Percentiles rank a stretch among this genome's conserved stretches.
Conservation (phyloP, 1,284 basidiomycete genomes). For the Apiotrichum sp. region DNA sequence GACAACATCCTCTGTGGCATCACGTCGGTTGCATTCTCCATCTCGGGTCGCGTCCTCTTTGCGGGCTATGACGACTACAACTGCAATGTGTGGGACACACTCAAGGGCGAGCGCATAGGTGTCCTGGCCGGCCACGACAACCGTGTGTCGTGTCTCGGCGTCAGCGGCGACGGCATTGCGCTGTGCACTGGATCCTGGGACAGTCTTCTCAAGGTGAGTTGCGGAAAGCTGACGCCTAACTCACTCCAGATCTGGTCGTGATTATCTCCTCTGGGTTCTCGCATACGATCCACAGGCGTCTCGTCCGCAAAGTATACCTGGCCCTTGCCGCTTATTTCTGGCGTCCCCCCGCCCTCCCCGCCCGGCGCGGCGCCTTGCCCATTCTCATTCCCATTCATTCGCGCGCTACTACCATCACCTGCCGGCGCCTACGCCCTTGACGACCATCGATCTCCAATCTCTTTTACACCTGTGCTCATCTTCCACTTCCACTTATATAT, state of each 20-base stretch:
- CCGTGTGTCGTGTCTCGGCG: constrained; percentile 91
- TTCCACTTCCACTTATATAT: too few relatives aligned
- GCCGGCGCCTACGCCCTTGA: too few relatives aligned
- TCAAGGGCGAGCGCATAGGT: constrained; percentile 95
- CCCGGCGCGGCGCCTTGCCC: too few relatives aligned
- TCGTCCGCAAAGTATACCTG: neutral
- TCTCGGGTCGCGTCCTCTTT: constrained; percentile 92
- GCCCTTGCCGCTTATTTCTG: neutral
- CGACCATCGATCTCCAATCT: too few relatives aligned
- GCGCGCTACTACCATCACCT: too few relatives aligned
- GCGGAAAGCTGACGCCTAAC: too few relatives aligned
- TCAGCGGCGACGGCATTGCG: constrained; percentile 92
- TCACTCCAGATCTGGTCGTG: constrained; percentile 16
- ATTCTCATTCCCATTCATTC: too few relatives aligned
- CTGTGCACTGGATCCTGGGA: constrained; percentile 99
- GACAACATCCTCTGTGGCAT: constrained; percentile 98
- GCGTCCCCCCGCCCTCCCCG: too few relatives aligned
- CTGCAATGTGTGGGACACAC: constrained; percentile 98
- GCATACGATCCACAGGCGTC: neutral
- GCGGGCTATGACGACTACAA: constrained; percentile 99
- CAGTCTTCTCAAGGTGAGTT: constrained; percentile 79
- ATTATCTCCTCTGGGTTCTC: neutral
- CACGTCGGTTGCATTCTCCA: constrained; percentile 96
- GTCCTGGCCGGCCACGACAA: constrained; percentile 97
- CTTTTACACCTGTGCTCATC: too few relatives aligned